Percentiles rank a stretch among this genome's conserved stretches.
Evolutionary conservation across 148 eudicot species (phyloP).

Genomic region (Vaccinium darrowii): DNA sequence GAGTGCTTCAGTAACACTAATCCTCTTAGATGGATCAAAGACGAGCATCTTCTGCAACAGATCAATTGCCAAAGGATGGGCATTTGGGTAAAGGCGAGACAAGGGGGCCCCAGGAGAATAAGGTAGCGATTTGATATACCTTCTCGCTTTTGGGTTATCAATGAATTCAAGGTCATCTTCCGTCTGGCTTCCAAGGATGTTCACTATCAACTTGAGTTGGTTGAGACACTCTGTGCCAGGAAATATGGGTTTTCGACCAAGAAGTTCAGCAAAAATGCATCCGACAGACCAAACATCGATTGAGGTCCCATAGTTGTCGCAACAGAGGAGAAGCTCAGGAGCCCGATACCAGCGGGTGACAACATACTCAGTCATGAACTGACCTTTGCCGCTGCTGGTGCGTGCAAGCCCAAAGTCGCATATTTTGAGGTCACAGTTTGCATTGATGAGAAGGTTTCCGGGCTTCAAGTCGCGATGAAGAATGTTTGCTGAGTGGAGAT

Average conservation of each 20-base stretch:
- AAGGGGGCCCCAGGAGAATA: slow-evolving; percentile 52
- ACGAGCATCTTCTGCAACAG: slow-evolving; percentile 66
- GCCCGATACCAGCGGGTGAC: slow-evolving; percentile 88
- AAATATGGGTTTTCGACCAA: slow-evolving; percentile 71
- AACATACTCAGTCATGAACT: slow-evolving; percentile 82
- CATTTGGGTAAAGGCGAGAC: slow-evolving; percentile 59
- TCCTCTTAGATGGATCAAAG: slow-evolving; percentile 72
- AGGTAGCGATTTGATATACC: slow-evolving; percentile 52
- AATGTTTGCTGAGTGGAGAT: slow-evolving; percentile 80
- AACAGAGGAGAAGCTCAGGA: slow-evolving; percentile 75
- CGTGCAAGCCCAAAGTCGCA: slow-evolving; percentile 88
- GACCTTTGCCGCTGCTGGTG: slow-evolving; percentile 64
- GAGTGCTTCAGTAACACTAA: slow-evolving; percentile 65
- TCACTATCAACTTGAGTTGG: slow-evolving; percentile 65
- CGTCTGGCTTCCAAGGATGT: slow-evolving; percentile 59
- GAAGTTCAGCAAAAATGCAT: slow-evolving; percentile 74
- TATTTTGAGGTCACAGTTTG: slow-evolving; percentile 79
- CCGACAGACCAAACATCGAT: slow-evolving; percentile 79
- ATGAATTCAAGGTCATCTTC: slow-evolving; percentile 59
- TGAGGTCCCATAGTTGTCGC: slow-evolving; percentile 75
- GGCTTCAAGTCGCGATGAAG: slow-evolving; percentile 88
- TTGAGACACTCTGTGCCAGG: slow-evolving; percentile 72
- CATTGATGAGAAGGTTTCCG: slow-evolving; percentile 74
- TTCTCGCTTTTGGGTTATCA: slow-evolving; percentile 64
- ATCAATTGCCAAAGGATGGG: slow-evolving; percentile 69